These are phyloP conservation scores for Tinospora cordifolia DNA, from an alignment of 164 flowering plant species.

Conservation along the genomic window DNA sequence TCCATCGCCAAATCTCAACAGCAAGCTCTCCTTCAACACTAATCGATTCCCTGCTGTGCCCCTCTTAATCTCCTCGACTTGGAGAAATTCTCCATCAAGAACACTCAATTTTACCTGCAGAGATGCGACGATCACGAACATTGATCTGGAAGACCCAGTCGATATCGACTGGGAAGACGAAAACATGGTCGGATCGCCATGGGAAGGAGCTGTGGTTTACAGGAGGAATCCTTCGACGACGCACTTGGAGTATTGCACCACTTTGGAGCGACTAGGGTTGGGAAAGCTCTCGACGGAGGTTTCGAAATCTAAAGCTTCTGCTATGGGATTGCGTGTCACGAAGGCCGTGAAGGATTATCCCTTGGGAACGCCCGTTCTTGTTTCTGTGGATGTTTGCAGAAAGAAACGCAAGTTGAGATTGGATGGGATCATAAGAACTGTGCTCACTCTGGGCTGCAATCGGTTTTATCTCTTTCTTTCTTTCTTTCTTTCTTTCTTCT, in stretches of 20 bases:
- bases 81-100: background rate
- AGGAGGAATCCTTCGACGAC: conserved; percentile 51
- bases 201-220: conserved; percentile 90
- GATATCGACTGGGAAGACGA: conserved; percentile 20
- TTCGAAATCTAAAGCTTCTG: conserved; percentile 66
- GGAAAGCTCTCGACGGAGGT: conserved; percentile 50
- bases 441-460: conserved; percentile 64
- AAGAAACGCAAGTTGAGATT: conserved; percentile 65
- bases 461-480: conserved; percentile 33
- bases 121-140: background rate
- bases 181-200: conserved; percentile 42
- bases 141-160: background rate
- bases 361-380: conserved; percentile 71
- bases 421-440: conserved; percentile 78
- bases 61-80: background rate
- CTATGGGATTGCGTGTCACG: conserved; percentile 73
- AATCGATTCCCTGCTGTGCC: conserved; percentile 4
- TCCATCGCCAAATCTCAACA: background rate
- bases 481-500: background rate
- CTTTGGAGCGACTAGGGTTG: conserved; percentile 84
- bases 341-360: conserved; percentile 69
- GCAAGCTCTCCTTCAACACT: background rate
- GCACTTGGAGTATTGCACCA: conserved; percentile 86
- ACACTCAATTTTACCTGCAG: conserved; percentile 11
- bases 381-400: conserved; percentile 75